Conservation (phyloP, 169 alveolate genomes). For the Cryptosporidium bovis region DNA sequence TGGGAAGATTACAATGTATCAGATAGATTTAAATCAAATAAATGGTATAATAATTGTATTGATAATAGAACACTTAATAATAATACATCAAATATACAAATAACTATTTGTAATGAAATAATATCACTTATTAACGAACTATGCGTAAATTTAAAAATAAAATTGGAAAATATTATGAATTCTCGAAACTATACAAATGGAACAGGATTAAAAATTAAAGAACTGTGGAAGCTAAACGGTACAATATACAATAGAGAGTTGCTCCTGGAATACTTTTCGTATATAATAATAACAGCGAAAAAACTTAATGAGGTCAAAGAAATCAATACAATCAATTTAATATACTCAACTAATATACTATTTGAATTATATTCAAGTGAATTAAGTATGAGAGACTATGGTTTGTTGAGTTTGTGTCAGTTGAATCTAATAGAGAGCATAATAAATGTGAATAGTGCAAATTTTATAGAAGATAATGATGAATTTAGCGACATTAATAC, state of each 20-base stretch:
- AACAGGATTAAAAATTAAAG: background rate
- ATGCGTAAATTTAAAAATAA: background rate
- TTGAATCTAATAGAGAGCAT: slow-evolving; percentile 6
- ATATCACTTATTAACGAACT: slow-evolving; percentile 3
- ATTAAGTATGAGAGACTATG: slow-evolving; percentile 10
- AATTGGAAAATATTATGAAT: background rate
- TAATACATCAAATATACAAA: background rate
- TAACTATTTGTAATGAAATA: background rate
- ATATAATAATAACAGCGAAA: background rate
- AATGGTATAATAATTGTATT: background rate
- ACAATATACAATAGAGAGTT: slow-evolving; percentile 27
- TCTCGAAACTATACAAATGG: background rate
- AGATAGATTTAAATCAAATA: background rate
- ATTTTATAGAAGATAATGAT: background rate
- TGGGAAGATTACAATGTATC: too few species aligned
- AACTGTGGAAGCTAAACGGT: slow-evolving; percentile 41
- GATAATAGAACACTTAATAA: background rate
- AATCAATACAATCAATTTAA: background rate
- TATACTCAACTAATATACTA: slow-evolving; percentile 33
- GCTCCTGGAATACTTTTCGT: slow-evolving; percentile 34
- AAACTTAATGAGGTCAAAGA: background rate
- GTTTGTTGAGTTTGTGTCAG: slow-evolving; percentile 13
- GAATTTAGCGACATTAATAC: background rate
- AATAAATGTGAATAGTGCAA: background rate
- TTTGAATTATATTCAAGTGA: slow-evolving; percentile 46